Evolutionary conservation across 1,139 yeast genomes (phyloP).

Genomic region (Lodderomyces beijingensis): DNA sequence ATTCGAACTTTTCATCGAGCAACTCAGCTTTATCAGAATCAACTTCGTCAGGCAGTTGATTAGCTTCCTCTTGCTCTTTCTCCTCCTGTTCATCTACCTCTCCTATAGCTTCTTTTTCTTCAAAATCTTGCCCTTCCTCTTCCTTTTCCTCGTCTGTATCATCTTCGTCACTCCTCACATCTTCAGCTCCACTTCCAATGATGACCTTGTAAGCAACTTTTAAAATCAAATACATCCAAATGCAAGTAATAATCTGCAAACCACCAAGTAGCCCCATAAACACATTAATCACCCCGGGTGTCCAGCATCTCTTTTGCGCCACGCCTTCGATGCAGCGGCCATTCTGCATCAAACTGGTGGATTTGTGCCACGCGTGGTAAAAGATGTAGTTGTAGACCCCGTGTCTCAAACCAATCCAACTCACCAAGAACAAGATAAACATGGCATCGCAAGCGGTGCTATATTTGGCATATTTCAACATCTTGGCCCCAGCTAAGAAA

Average conservation of each 20-base stretch:
- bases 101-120: constrained; percentile 5
- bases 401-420: constrained; percentile 75
- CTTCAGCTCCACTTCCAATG: constrained; percentile 73
- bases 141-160: constrained; percentile 30
- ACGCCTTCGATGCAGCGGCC: constrained; percentile 32
- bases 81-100: no score
- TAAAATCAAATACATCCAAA: constrained; percentile 74
- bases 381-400: constrained; percentile 67
- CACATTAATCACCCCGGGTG: constrained; percentile 42
- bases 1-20: no score
- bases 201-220: constrained; percentile 68
- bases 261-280: constrained; percentile 59
- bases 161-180: constrained; percentile 70
- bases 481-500: constrained; percentile 66
- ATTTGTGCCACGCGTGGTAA: constrained; percentile 42
- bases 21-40: no score
- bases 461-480: constrained; percentile 69
- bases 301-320: constrained; percentile 50
- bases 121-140: constrained; percentile 10
- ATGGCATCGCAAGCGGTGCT: constrained; percentile 57
- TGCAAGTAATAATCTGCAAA: constrained; percentile 58
- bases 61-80: no score
- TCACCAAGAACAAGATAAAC: constrained; percentile 61
- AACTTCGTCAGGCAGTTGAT: no score
- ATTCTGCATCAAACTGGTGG: constrained; percentile 34